These are phyloP conservation scores for Combretum micranthum DNA, from an alignment of 345 rosid species.

Conservation along the genomic window DNA sequence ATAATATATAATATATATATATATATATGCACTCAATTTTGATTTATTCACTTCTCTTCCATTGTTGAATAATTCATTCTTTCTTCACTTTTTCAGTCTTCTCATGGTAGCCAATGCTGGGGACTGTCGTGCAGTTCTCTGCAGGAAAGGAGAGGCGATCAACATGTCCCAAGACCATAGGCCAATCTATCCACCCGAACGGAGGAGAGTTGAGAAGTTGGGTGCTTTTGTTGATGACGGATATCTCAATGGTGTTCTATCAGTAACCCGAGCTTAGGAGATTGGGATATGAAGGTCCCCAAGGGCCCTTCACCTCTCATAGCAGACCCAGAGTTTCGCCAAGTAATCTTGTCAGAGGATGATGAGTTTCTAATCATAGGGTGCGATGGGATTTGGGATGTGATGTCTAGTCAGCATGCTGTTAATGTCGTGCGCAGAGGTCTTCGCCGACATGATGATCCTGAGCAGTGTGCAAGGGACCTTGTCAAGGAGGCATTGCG, in stretches of 20 bases:
- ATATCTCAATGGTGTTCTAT: slow-evolving; percentile 64
- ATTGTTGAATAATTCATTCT: not conserved
- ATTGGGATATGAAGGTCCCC: slow-evolving; percentile 82
- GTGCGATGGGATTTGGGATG: slow-evolving; percentile 95
- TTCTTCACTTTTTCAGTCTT: slow-evolving; percentile 30
- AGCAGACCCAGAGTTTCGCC: slow-evolving; percentile 69
- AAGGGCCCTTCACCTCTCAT: slow-evolving; percentile 65
- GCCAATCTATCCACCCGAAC: slow-evolving; percentile 27
- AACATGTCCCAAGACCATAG: slow-evolving; percentile 44
- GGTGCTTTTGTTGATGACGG: slow-evolving; percentile 64
- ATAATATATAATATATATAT: too few relatives aligned
- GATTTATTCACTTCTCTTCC: not conserved
- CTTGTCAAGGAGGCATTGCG: slow-evolving; percentile 71
- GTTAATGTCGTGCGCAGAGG: slow-evolving; percentile 55
- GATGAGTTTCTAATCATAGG: slow-evolving; percentile 88
- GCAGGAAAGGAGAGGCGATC: slow-evolving; percentile 36
- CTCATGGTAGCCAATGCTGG: slow-evolving; percentile 58
- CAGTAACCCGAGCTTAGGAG: slow-evolving; percentile 87
- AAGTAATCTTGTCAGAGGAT: slow-evolving; percentile 51
- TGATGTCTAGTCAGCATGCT: slow-evolving; percentile 81
- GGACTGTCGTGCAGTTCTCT: slow-evolving; percentile 44
- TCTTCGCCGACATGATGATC: slow-evolving; percentile 55
- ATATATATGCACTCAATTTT: slow-evolving; percentile 1
- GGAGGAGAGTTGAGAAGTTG: slow-evolving; percentile 24
- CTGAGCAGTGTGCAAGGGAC: slow-evolving; percentile 67